Conservation (phyloP, 805 yeast genomes). For the Cyberlindnera mississippiensis region DNA sequence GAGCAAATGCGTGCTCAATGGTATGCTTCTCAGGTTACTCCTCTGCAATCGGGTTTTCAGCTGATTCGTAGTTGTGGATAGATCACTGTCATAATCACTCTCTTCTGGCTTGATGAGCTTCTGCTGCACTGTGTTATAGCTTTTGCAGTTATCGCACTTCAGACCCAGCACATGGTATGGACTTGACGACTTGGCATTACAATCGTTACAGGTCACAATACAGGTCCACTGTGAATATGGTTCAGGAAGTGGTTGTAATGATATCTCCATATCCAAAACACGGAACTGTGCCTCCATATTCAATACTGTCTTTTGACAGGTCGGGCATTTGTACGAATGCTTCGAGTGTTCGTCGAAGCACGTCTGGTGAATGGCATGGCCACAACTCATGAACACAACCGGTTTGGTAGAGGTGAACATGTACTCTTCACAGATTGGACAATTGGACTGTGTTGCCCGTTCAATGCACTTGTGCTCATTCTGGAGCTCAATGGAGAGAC, state of each 20-base stretch:
- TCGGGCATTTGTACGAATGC: conserved; percentile 86
- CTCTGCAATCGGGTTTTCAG: conserved; percentile 10
- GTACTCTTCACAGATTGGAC: conserved; percentile 91
- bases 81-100: conserved; percentile 31
- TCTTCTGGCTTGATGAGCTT: conserved; percentile 67
- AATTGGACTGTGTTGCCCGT: conserved; percentile 83
- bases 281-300: conserved; percentile 89
- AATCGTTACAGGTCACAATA: conserved; percentile 77
- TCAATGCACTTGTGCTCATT: conserved; percentile 81
- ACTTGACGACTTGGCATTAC: conserved; percentile 75
- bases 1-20: conserved; percentile 21
- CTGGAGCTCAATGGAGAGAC: conserved; percentile 74
- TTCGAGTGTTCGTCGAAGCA: conserved; percentile 82
- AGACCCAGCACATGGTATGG: conserved; percentile 81
- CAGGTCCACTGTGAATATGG: conserved; percentile 77
- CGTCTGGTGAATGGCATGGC: conserved; percentile 86
- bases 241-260: conserved; percentile 69
- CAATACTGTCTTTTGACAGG: conserved; percentile 77
- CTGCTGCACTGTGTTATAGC: conserved; percentile 80
- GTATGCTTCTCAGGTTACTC: conserved; percentile 22
- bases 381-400: conserved; percentile 90
- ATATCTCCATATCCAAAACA: conserved; percentile 79
- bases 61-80: conserved; percentile 20
- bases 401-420: conserved; percentile 78
- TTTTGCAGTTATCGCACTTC: conserved; percentile 80